Conservation (phyloP, 179 eudicot genomes). For the Silene noctiflora region DNA sequence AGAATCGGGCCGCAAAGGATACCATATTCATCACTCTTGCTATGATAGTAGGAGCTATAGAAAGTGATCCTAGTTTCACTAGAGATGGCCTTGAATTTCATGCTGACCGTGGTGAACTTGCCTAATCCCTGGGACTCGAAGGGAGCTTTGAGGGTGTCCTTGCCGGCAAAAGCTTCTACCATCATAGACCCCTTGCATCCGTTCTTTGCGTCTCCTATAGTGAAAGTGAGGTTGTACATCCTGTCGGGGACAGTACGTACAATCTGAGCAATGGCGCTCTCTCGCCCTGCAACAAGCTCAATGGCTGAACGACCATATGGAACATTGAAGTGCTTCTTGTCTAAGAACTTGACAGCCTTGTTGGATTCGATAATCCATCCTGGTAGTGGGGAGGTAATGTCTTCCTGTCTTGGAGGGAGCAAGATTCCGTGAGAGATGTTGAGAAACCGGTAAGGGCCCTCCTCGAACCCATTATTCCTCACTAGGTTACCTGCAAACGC, state of each 20-base stretch:
- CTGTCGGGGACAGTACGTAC: conserved; percentile 55
- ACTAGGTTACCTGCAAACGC: conserved; percentile 48
- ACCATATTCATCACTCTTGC: conserved; percentile 38
- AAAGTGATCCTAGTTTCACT: conserved; percentile 61
- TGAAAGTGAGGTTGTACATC: conserved; percentile 55
- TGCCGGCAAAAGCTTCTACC: conserved; percentile 82
- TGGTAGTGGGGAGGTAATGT: conserved; percentile 70
- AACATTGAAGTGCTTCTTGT: conserved; percentile 61
- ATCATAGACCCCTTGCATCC: conserved; percentile 77
- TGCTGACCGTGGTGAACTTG: conserved; percentile 31
- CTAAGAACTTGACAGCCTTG: conserved; percentile 78
- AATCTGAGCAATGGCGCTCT: conserved; percentile 72
- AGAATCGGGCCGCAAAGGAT: conserved; percentile 80
- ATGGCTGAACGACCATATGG: conserved; percentile 64
- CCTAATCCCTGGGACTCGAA: conserved; percentile 65
- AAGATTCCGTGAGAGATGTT: conserved; percentile 74
- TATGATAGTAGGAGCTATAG: conserved; percentile 78
- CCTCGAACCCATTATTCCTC: conserved; percentile 73
- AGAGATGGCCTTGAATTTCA: conserved; percentile 55
- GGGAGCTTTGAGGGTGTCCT: conserved; percentile 54
- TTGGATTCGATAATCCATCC: conserved; percentile 86
- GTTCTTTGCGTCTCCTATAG: conserved; percentile 74
- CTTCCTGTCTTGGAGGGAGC: conserved; percentile 75
- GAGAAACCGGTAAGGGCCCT: conserved; percentile 56
- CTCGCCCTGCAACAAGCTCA: conserved; percentile 80